Conservation (phyloP, 768 basidiomycete genomes). For the Amyloporia xantha region DNA sequence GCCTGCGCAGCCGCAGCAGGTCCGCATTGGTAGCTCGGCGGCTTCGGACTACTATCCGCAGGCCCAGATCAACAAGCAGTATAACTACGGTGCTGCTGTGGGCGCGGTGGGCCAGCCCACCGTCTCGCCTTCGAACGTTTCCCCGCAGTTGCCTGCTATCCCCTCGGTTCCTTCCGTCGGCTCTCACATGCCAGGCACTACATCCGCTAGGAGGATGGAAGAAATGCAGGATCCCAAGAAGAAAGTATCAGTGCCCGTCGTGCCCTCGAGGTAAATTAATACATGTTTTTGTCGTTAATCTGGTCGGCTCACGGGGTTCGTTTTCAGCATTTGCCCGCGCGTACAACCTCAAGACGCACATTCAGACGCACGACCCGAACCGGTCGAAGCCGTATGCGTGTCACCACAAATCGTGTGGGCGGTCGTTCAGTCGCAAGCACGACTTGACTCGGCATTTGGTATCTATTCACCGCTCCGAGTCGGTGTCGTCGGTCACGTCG, state of each 20-base stretch:
- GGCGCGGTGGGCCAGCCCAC: slow-evolving; percentile 25
- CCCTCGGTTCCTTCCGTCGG: slow-evolving; percentile 33
- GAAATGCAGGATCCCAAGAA: slow-evolving; percentile 59
- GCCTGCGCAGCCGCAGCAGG: slow-evolving; percentile 38
- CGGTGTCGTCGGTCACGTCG: slow-evolving; percentile 31
- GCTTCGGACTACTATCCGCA: slow-evolving; percentile 41
- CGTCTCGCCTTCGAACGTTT: slow-evolving; percentile 52
- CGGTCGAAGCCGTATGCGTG: slow-evolving; percentile 86
- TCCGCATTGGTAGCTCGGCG: slow-evolving; percentile 40
- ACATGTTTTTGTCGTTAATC: slow-evolving; percentile 1
- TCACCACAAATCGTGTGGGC: slow-evolving; percentile 76
- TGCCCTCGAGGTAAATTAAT: slow-evolving; percentile 61
- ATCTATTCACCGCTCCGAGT: slow-evolving; percentile 77
- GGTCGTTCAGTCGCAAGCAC: slow-evolving; percentile 92
- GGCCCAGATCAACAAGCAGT: slow-evolving; percentile 16
- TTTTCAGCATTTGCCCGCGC: slow-evolving; percentile 79
- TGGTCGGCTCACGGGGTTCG: slow-evolving; percentile 10
- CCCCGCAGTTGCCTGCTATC: slow-evolving; percentile 40
- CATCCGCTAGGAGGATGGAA: slow-evolving; percentile 28
- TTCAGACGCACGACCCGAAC: slow-evolving; percentile 91
- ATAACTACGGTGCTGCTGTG: slow-evolving; percentile 10
- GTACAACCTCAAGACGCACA: slow-evolving; percentile 93
- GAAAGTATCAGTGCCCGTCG: slow-evolving; percentile 67
- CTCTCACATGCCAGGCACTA: slow-evolving; percentile 28
- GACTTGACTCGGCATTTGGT: slow-evolving; percentile 87